A percentile compares a stretch with the other conserved stretches of the same genome.
Evolutionary conservation across 495 filamentous ascomycete genomes (phyloP).

Genomic region (Neurospora discreta): DNA sequence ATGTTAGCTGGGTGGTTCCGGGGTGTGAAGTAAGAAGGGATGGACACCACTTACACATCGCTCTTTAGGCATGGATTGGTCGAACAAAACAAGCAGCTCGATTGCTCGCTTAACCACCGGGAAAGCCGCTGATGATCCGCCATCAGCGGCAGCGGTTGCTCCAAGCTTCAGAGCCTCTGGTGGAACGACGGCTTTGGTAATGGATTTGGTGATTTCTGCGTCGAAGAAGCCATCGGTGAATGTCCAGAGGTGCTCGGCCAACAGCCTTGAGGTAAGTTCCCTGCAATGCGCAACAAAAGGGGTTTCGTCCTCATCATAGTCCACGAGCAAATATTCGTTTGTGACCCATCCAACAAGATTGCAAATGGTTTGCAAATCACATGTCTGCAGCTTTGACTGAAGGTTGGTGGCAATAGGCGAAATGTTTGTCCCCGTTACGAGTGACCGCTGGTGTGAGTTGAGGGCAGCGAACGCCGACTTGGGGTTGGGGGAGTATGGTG

Average conservation of each 20-base stretch:
- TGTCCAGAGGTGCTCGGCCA: constrained; percentile 41
- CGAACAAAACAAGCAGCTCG: constrained; percentile 74
- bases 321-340: constrained; percentile 63
- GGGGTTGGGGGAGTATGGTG: constrained; percentile 29
- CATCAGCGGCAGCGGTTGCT: constrained; percentile 15
- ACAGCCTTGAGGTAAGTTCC: constrained; percentile 48
- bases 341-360: constrained; percentile 72
- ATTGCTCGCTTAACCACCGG: constrained; percentile 65
- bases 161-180: constrained; percentile 34
- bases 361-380: constrained; percentile 46
- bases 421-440: constrained; percentile 35
- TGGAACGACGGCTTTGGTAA: constrained; percentile 32
- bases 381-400: constrained; percentile 29
- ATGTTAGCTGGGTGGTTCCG: constrained; percentile 20
- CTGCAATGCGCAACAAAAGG: constrained; percentile 61
- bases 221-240: constrained; percentile 40
- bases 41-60: constrained; percentile 52
- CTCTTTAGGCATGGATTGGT: constrained; percentile 51
- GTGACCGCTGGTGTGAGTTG: constrained; percentile 25
- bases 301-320: constrained; percentile 63
- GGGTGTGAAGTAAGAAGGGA: background rate
- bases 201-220: constrained; percentile 38
- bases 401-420: constrained; percentile 35
- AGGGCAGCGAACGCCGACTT: constrained; percentile 33
- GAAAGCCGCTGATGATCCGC: constrained; percentile 45